These are phyloP conservation scores for Phytophthora sojae DNA, from an alignment of 352 stramenopile species.

Conservation along the genomic window DNA sequence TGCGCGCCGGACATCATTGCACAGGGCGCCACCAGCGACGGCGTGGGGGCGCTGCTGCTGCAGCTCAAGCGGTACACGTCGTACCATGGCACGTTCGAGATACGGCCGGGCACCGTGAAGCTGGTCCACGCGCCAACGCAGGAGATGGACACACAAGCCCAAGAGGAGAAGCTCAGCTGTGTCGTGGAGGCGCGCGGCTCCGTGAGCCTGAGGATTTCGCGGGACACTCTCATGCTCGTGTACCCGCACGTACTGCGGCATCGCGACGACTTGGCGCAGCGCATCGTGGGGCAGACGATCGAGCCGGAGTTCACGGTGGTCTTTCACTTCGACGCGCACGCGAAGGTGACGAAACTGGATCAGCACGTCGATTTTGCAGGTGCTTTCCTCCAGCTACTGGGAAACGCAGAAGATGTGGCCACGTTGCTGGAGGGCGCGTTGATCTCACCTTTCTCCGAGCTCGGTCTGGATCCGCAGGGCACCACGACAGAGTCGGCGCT, in stretches of 20 bases:
- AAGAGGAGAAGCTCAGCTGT: conserved; percentile 35
- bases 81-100: conserved; percentile 66
- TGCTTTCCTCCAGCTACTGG: conserved; percentile 61
- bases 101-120: conserved; percentile 23
- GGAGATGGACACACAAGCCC: conserved; percentile 4
- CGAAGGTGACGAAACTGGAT: conserved; percentile 66
- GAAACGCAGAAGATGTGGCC: conserved; percentile 39
- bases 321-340: conserved; percentile 64
- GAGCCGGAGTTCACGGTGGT: conserved; percentile 52
- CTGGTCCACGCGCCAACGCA: conserved; percentile 40
- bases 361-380: conserved; percentile 61
- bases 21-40: conserved; percentile 43
- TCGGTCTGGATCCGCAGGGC: conserved; percentile 65
- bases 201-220: conserved; percentile 62
- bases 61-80: conserved; percentile 79
- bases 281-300: conserved; percentile 69
- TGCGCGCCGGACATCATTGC: conserved; percentile 44
- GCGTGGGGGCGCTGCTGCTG: conserved; percentile 51
- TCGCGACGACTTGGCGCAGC: conserved; percentile 54
- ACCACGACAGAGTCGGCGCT: conserved; percentile 40
- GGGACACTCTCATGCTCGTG: conserved; percentile 75
- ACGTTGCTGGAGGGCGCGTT: conserved; percentile 52
- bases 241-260: conserved; percentile 69
- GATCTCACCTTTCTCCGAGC: conserved; percentile 64
- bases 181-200: conserved; percentile 47